Evolutionary conservation across 2,329 filamentous ascomycete species (phyloP).

Genomic region (Arthrinium phaeospermum): DNA sequence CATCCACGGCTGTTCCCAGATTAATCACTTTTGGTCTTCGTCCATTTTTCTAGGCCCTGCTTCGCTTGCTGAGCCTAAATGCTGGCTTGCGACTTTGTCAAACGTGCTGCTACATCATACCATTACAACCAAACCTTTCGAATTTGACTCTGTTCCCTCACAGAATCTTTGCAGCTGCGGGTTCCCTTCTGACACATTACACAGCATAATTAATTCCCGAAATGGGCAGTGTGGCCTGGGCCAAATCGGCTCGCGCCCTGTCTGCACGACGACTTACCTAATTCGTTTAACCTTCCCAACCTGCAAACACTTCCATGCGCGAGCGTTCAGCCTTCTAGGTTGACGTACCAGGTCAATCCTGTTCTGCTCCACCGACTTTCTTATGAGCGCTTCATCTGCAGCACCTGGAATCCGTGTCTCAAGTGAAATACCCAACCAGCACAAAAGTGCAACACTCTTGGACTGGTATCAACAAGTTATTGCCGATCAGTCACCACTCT

Average conservation of each 20-base stretch:
- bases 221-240: neutral
- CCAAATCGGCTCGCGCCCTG: neutral
- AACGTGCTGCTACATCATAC: neutral
- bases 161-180: neutral
- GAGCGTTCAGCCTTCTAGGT: neutral
- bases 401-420: neutral
- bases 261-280: neutral
- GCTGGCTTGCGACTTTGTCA: neutral
- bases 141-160: neutral
- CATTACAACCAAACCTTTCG: neutral
- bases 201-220: neutral
- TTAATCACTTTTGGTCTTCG: neutral
- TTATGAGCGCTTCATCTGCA: neutral
- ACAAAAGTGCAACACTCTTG: too few relatives aligned
- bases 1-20: neutral
- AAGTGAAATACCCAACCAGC: neutral
- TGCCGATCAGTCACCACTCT: neutral
- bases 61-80: neutral
- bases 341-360: neutral
- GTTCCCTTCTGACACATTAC: slow-evolving; percentile 7
- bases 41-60: neutral
- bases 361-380: neutral
- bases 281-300: neutral
- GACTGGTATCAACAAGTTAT: neutral
- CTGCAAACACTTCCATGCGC: neutral